phyloP scores from a whole-genome alignment of 129 eudicot species.

The Chrysanthemum makinoi region DNA sequence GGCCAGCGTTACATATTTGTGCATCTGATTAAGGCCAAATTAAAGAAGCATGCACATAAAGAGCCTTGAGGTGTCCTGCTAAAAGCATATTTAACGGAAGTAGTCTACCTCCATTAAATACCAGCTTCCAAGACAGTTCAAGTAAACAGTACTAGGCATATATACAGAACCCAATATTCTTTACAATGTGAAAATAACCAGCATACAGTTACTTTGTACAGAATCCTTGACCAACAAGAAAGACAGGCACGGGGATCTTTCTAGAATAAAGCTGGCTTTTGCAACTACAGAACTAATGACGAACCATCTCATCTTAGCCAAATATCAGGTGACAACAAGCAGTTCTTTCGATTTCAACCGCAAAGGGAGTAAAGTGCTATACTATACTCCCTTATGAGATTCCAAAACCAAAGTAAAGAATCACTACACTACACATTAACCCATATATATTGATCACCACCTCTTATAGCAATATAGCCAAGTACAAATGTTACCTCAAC shows the following conservation, averaged over 20 bases:
- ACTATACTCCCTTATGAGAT: no score
- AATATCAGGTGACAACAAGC: neutral
- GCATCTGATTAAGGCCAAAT: no score
- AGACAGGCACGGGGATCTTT: neutral
- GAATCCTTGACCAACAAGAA: neutral
- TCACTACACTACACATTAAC: neutral
- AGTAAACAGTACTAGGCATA: neutral
- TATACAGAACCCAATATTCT: neutral
- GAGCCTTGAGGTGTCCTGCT: no score
- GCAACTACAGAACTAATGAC: neutral
- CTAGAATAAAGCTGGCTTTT: neutral
- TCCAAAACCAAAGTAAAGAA: no score
- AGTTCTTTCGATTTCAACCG: no score
- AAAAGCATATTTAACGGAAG: neutral
- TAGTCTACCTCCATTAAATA: neutral
- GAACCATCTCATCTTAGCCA: neutral
- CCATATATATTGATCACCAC: neutral
- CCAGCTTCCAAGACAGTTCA: neutral
- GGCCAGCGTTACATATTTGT: no score
- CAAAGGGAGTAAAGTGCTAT: no score
- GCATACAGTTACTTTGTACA: neutral
- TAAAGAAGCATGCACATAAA: no score
- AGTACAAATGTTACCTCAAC: neutral
- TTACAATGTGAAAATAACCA: neutral
- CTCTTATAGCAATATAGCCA: neutral